Conservation (phyloP, 305 asterid species). For the Fraxinus ornus region DNA sequence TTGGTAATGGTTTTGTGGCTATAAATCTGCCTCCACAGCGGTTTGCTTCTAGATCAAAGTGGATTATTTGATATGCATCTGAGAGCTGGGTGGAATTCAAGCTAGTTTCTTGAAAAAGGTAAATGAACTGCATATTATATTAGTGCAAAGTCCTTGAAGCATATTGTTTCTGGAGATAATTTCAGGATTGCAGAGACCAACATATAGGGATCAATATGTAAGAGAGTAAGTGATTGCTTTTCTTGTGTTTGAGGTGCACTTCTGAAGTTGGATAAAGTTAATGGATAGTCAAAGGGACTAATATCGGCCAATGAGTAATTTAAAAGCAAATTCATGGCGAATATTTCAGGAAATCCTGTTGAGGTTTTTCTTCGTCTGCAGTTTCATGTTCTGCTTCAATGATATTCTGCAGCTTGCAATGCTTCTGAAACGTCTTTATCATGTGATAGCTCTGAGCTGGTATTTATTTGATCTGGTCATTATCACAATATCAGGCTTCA, state of each 20-base stretch:
- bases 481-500: neutral
- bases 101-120: neutral
- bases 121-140: neutral
- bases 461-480: neutral
- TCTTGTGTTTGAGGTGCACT: neutral
- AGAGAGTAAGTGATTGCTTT: neutral
- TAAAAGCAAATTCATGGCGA: too few relatives aligned
- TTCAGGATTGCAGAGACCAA: neutral
- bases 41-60: neutral
- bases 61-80: neutral
- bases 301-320: neutral
- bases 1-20: neutral
- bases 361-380: neutral
- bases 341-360: neutral
- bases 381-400: too few relatives aligned
- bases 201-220: neutral
- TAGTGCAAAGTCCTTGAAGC: neutral
- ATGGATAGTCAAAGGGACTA: neutral
- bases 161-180: neutral
- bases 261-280: neutral
- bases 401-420: neutral
- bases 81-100: neutral
- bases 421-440: neutral
- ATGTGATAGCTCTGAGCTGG: neutral
- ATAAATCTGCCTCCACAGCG: neutral